phyloP scores from a whole-genome alignment of 1,284 basidiomycete species.

The Rugosomyces carneus region DNA sequence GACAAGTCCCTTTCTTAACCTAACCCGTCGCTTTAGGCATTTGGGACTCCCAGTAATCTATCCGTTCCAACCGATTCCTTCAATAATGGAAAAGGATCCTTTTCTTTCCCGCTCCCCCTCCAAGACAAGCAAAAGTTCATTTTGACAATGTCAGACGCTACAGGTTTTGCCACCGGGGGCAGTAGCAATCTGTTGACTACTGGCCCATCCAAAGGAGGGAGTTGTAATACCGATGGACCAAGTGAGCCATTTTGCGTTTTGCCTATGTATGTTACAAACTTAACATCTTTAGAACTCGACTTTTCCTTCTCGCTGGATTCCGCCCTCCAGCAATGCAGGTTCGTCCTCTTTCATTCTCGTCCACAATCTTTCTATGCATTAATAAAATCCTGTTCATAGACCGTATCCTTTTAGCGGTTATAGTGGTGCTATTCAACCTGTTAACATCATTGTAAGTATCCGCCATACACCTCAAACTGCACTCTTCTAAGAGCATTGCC shows the following conservation, averaged over 20 bases:
- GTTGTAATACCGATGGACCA: conserved; percentile 47
- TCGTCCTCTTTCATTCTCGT: conserved; percentile 14
- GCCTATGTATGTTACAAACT: neutral
- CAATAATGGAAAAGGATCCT: conserved; percentile 49
- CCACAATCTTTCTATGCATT: neutral
- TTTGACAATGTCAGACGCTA: conserved; percentile 65
- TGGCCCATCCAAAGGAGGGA: conserved; percentile 38
- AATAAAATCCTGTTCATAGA: conserved; percentile 26
- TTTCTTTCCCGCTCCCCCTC: conserved; percentile 41
- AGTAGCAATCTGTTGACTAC: conserved; percentile 46
- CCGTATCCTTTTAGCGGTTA: conserved; percentile 48
- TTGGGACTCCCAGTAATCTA: conserved; percentile 46
- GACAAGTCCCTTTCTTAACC: conserved; percentile 5
- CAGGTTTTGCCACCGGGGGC: conserved; percentile 63
- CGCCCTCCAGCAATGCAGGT: conserved; percentile 63
- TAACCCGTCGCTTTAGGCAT: conserved; percentile 35
- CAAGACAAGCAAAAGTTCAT: conserved; percentile 37
- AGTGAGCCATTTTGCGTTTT: conserved; percentile 24
- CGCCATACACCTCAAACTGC: neutral
- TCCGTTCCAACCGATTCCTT: conserved; percentile 52
- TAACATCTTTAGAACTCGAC: conserved; percentile 24
- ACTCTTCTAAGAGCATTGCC: conserved; percentile 4
- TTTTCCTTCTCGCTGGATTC: conserved; percentile 48
- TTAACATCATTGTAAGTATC: conserved; percentile 51
- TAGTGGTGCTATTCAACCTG: conserved; percentile 46